Evolutionary conservation across 1,284 basidiomycete genomes (phyloP), one percentile per base, ranked within the genome.

Genomic region (Austroboletus novae-zelandiae): DNA sequence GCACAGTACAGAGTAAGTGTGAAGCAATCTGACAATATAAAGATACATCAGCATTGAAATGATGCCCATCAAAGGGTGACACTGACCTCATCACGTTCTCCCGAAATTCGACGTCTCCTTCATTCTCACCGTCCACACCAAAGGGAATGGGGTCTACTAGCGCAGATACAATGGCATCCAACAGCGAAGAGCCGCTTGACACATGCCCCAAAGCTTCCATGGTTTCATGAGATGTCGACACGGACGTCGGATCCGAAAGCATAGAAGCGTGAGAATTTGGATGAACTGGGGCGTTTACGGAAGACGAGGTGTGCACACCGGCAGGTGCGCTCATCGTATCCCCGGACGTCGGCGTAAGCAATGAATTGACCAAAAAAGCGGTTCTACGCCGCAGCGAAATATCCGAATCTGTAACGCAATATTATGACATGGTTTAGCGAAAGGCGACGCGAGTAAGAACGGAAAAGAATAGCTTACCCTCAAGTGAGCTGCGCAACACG

Each of bases 301-400:
- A 56, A 41, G 46, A 56, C 44, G 54, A 53, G 11, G 49, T 55
- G 52, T 45, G 58, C 47, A 60, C 46, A n/a, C 65, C 50, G 1
- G 58, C 57, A 20, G 61, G 47, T 9, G 60, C 5, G 17, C 23
- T 37, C 6, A 30, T 29, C 0, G 45, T 30, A n/a, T 50, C 51
- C 30, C 51, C 50, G 0, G 50, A 52, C 27, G 66, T 71, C 13
- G 91, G 90, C 4, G 84, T 74, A 47, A 96, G 78, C 43, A 98
- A 80, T 0, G 85, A 78, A 57, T 83, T 86, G 47, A 98, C 74
- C 17, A 98, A 78, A 73, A 98, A 98, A 0, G 86, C 82, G 1
- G 84, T 77, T 71, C 98, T 98, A 48, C 93, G 78, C 15, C 93
- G 81, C 42, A 98, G 80, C 17, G 75, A 72, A 40, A 89, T 84